phyloP scores from a whole-genome alignment of 129 eudicot genomes.

The Smallanthus sonchifolius region DNA sequence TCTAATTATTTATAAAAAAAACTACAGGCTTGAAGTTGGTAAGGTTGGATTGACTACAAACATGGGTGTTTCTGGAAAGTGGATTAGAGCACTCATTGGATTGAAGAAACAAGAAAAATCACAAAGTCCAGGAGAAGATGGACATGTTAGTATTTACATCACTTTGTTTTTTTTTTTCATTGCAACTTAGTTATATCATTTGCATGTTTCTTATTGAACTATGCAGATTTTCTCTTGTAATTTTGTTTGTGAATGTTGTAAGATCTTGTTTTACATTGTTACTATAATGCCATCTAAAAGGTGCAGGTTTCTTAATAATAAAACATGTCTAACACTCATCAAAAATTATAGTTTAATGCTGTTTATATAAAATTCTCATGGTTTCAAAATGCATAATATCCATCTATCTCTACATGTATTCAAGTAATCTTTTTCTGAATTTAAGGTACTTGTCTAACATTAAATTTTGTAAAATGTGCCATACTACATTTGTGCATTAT shows the following conservation, averaged over 20 bases:
- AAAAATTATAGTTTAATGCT: background rate
- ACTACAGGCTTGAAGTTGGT: constrained; percentile 35
- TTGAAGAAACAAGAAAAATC: constrained; percentile 74
- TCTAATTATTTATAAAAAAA: background rate
- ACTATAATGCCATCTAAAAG: background rate
- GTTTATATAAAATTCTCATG: background rate
- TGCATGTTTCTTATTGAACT: constrained; percentile 5
- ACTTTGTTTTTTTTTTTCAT: background rate
- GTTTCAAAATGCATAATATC: background rate
- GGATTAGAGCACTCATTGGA: constrained; percentile 80
- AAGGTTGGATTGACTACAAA: constrained; percentile 13
- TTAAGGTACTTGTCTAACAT: background rate
- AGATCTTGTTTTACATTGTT: background rate
- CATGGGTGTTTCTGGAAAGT: constrained; percentile 88
- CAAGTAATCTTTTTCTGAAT: background rate
- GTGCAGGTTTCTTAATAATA: background rate
- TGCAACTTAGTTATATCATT: constrained; percentile 2
- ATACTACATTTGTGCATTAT: background rate
- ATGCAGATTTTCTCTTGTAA: background rate
- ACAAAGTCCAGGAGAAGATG: constrained; percentile 54
- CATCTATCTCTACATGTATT: background rate
- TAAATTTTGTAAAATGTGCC: background rate
- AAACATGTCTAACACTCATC: background rate
- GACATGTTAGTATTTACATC: constrained; percentile 45
- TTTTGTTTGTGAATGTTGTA: background rate